phyloP scores from a whole-genome alignment of 495 filamentous ascomycete species.

The Trichoderma reesei region DNA sequence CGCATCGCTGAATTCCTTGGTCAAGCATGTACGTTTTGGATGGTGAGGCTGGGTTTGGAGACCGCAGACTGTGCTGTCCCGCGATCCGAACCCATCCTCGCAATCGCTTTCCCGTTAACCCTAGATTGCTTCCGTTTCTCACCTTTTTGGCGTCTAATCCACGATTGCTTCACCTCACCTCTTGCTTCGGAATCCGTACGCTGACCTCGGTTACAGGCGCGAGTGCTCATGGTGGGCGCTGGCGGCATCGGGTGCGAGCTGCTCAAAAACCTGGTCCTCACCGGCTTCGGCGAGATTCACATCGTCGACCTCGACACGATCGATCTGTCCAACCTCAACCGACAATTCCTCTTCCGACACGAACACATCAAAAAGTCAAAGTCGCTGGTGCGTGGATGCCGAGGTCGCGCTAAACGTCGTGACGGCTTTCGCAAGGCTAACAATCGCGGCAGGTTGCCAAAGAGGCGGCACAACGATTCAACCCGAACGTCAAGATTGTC shows the following conservation, averaged over 20 bases:
- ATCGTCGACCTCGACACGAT: conserved; percentile 98
- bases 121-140: no score
- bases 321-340: conserved; percentile 94
- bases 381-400: conserved; percentile 53
- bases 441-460: conserved; percentile 65
- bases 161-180: not conserved
- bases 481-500: conserved; percentile 77
- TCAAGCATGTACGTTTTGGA: conserved; percentile 38
- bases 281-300: conserved; percentile 90
- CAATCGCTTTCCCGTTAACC: not conserved
- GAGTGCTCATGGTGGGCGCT: conserved; percentile 88
- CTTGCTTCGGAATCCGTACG: not conserved
- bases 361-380: conserved; percentile 98
- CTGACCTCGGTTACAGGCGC: conserved; percentile 46
- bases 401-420: not conserved
- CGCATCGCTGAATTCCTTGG: conserved; percentile 29
- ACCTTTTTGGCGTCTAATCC: not conserved
- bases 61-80: not conserved
- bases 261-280: conserved; percentile 89
- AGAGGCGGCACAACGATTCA: conserved; percentile 84
- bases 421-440: conserved; percentile 19
- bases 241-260: conserved; percentile 97
- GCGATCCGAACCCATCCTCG: not conserved
- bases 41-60: conserved; percentile 17
- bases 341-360: conserved; percentile 93